Evolutionary conservation across 345 rosid genomes (phyloP).

Genomic region (Sapria himalayana): DNA sequence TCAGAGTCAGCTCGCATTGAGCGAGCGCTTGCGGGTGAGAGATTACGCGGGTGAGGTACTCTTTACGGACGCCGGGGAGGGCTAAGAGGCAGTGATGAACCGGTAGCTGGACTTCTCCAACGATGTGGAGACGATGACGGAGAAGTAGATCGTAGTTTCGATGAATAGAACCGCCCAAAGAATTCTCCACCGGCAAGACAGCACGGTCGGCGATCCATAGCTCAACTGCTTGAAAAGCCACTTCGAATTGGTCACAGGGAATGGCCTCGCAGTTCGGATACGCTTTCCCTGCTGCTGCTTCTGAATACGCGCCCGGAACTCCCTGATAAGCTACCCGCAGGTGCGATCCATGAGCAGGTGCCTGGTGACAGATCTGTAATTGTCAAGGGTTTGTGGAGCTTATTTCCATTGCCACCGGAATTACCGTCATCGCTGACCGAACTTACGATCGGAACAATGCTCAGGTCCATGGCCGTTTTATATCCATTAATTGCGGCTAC

Average conservation of each 20-base stretch:
- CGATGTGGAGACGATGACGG: conserved; percentile 91
- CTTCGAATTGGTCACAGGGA: conserved; percentile 95
- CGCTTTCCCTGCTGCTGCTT: conserved; percentile 94
- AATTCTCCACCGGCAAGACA: conserved; percentile 79
- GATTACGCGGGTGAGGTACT: conserved; percentile 63
- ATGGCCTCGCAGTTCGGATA: conserved; percentile 82
- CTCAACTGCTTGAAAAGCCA: conserved; percentile 92
- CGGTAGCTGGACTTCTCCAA: conserved; percentile 82
- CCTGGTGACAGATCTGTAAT: conserved; percentile 64
- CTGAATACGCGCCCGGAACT: conserved; percentile 93
- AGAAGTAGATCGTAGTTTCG: conserved; percentile 89
- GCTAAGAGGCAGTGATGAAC: conserved; percentile 92
- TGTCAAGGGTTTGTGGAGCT: conserved; percentile 27
- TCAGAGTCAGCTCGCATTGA: conserved; percentile 72
- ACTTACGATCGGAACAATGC: conserved; percentile 27
- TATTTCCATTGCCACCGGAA: conserved; percentile 7
- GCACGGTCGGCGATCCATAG: conserved; percentile 98
- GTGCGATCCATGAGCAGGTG: conserved; percentile 77
- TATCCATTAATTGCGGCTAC: conserved; percentile 38
- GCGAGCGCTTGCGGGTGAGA: conserved; percentile 95
- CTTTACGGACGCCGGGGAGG: conserved; percentile 65
- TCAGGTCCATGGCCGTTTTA: conserved; percentile 24
- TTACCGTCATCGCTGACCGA: conserved; percentile 6
- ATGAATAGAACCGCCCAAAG: conserved; percentile 90
- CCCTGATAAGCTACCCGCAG: conserved; percentile 94